These are phyloP conservation scores for Paramecium sonneborni DNA, from an alignment of 73 alveolate species.

Conservation along the genomic window DNA sequence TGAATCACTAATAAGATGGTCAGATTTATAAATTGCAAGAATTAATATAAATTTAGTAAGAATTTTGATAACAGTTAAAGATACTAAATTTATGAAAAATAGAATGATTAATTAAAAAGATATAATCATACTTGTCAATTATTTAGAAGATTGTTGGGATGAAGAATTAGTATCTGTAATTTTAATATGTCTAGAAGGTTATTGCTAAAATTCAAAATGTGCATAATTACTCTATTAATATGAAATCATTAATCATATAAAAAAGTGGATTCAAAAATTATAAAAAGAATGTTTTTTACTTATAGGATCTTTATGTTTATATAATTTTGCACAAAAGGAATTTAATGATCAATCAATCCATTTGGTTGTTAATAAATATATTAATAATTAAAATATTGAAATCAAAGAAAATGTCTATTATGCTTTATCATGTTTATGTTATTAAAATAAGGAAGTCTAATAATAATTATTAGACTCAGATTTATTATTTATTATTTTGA, in stretches of 20 bases:
- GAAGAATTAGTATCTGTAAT: not conserved
- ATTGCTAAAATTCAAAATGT: not conserved
- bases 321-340: not conserved
- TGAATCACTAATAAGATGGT: constrained; percentile 1
- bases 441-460: not conserved
- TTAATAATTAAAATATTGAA: not conserved
- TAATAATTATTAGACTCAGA: not conserved
- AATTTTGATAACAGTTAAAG: not conserved
- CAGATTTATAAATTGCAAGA: not conserved
- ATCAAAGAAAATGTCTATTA: not conserved
- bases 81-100: not conserved
- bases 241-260: not conserved
- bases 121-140: not conserved
- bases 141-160: constrained; percentile 1
- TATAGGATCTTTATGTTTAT: constrained; percentile 20
- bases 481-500: not conserved
- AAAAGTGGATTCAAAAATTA: not conserved
- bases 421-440: constrained; percentile 24
- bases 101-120: constrained; percentile 51
- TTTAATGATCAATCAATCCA: not conserved
- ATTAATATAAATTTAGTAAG: not conserved
- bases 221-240: not conserved
- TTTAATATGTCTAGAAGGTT: not conserved
- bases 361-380: not conserved
- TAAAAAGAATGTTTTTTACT: not conserved